These are phyloP conservation scores for Amborella trichopoda DNA, from an alignment of 164 flowering plant genomes.

Conservation along the genomic window DNA sequence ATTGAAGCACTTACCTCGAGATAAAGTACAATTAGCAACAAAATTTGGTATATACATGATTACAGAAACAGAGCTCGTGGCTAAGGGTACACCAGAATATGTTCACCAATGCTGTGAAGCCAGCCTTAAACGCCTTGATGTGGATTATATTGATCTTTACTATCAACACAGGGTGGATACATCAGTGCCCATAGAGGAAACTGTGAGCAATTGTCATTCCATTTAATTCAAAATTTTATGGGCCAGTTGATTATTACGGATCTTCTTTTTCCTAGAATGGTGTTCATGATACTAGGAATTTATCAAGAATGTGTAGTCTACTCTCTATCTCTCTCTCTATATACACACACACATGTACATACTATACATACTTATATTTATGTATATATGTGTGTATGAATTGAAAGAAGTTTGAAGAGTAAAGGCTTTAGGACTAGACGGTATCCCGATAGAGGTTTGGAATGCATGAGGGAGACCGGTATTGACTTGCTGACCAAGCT, in stretches of 20 bases:
- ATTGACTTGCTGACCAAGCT: too few species aligned
- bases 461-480: too few species aligned
- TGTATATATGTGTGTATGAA: too few species aligned
- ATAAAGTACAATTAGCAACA: slow-evolving; percentile 13
- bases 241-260: too few species aligned
- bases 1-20: slow-evolving; percentile 14
- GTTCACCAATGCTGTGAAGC: slow-evolving; percentile 56
- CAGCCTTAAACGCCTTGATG: slow-evolving; percentile 47
- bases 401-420: too few species aligned
- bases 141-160: slow-evolving; percentile 61
- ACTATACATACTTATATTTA: background rate
- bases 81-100: slow-evolving; percentile 50
- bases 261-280: too few species aligned
- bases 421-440: too few species aligned
- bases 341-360: background rate
- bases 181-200: slow-evolving; percentile 50
- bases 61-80: background rate
- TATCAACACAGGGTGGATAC: slow-evolving; percentile 53
- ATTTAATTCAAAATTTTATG: too few species aligned
- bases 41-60: slow-evolving; percentile 8
- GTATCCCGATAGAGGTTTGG: too few species aligned
- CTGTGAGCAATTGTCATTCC: slow-evolving; percentile 26
- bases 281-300: too few species aligned
- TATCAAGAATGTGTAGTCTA: too few species aligned
- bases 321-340: background rate